Percentiles rank a stretch among this genome's conserved stretches.
Evolutionary conservation across 2,329 filamentous ascomycete genomes (phyloP).

Genomic region (Colletotrichum spaethianum): DNA sequence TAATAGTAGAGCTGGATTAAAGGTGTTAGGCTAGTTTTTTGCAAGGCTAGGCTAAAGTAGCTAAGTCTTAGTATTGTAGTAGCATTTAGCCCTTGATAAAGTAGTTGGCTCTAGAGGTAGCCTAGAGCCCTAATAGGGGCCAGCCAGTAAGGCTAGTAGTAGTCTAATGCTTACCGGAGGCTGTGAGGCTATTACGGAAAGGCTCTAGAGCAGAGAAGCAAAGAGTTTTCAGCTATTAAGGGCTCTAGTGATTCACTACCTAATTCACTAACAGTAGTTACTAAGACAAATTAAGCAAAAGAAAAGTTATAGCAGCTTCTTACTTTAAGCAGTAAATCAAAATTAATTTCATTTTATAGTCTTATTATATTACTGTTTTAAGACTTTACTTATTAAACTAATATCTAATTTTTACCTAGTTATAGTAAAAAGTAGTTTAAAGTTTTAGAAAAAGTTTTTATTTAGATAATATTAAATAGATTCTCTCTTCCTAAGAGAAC

Average conservation of each 20-base stretch:
- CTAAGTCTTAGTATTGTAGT: background rate
- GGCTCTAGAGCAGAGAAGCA: background rate
- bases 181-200: background rate
- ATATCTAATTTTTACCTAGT: too few relatives aligned
- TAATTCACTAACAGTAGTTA: background rate
- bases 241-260: background rate
- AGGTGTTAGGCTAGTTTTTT: slow-evolving; percentile 3
- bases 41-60: background rate
- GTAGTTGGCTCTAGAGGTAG: background rate
- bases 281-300: slow-evolving; percentile 4
- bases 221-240: background rate
- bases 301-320: too few relatives aligned
- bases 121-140: background rate
- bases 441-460: too few relatives aligned
- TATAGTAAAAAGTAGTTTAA: too few relatives aligned
- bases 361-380: too few relatives aligned
- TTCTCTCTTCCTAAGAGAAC: too few relatives aligned
- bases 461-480: too few relatives aligned
- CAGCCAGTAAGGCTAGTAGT: background rate
- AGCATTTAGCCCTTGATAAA: background rate
- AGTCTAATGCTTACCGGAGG: background rate
- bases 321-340: too few relatives aligned
- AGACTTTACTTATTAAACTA: too few relatives aligned
- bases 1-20: background rate
- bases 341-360: too few relatives aligned